A percentile compares a stretch with the other conserved stretches of the same genome.
Conservation (phyloP, 2,329 filamentous ascomycete genomes). For the Annulohypoxylon truncatum region DNA sequence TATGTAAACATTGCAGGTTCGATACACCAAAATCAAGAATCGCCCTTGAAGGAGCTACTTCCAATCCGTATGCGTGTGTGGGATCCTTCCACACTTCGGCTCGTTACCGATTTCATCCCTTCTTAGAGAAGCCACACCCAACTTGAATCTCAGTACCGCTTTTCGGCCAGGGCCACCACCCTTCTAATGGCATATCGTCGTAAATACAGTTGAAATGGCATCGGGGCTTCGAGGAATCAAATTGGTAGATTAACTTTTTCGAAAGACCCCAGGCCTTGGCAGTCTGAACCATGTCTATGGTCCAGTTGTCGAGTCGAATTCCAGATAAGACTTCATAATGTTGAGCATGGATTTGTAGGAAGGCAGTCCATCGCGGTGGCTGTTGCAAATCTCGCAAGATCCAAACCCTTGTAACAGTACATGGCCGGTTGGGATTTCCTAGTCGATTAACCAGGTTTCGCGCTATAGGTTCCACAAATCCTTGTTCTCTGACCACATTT, state of each 20-base stretch:
- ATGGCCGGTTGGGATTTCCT: neutral
- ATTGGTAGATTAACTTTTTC: conserved; percentile 23
- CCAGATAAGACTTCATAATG: neutral
- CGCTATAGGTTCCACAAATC: too few species aligned
- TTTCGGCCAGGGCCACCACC: conserved; percentile 39
- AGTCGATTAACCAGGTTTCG: too few species aligned
- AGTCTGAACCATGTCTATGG: conserved; percentile 1
- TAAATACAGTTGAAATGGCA: conserved; percentile 29
- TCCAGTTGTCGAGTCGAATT: conserved; percentile 25
- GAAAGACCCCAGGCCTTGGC: conserved; percentile 3
- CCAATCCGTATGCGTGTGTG: neutral
- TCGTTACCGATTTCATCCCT: neutral
- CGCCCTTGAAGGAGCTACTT: conserved; percentile 1
- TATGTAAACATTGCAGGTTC: too few species aligned
- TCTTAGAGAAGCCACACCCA: neutral
- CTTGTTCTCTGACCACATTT: conserved; percentile 36
- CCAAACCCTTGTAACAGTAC: conserved; percentile 7
- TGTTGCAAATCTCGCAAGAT: conserved; percentile 31
- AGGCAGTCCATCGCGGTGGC: conserved; percentile 29
- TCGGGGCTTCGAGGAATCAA: neutral
- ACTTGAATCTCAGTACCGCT: neutral
- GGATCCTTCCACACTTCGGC: neutral
- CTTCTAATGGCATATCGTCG: conserved; percentile 33
- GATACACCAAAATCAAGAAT: neutral
- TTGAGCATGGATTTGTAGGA: conserved; percentile 12